A percentile compares a stretch with the other conserved stretches of the same genome.
Conservation (phyloP, 805 yeast genomes). For the Tetrapisispora namnaoensis region DNA sequence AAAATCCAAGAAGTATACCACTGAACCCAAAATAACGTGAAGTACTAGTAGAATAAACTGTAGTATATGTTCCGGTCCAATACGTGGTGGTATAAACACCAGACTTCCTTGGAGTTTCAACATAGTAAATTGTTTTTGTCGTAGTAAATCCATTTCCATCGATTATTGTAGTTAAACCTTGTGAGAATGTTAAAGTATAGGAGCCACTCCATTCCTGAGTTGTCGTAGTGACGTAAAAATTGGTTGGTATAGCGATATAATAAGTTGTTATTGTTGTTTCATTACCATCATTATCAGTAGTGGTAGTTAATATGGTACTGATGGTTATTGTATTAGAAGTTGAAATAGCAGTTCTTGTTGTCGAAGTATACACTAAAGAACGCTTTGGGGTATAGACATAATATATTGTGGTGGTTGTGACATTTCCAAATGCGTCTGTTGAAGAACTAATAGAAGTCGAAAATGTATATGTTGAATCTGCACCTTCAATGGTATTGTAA, state of each 20-base stretch:
- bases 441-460: conserved; percentile 3
- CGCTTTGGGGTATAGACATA: conserved; percentile 7
- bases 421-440: conserved; percentile 8
- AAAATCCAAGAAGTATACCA: not conserved
- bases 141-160: conserved; percentile 3
- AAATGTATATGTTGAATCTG: not conserved
- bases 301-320: not conserved
- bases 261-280: conserved; percentile 2
- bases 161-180: not conserved
- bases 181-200: conserved; percentile 1
- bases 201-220: not conserved
- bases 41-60: not conserved
- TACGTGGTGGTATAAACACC: not conserved
- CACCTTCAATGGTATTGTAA: not conserved
- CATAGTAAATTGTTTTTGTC: conserved; percentile 5
- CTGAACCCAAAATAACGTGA: not conserved
- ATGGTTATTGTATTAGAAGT: not conserved
- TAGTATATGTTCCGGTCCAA: not conserved
- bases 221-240: not conserved
- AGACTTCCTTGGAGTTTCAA: conserved; percentile 4
- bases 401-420: conserved; percentile 8
- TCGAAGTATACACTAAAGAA: not conserved
- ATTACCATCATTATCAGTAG: not conserved
- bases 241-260: conserved; percentile 1
- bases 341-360: not conserved